Evolutionary conservation across 2,329 filamentous ascomycete genomes (phyloP).

Genomic region (Fusarium sacchari): DNA sequence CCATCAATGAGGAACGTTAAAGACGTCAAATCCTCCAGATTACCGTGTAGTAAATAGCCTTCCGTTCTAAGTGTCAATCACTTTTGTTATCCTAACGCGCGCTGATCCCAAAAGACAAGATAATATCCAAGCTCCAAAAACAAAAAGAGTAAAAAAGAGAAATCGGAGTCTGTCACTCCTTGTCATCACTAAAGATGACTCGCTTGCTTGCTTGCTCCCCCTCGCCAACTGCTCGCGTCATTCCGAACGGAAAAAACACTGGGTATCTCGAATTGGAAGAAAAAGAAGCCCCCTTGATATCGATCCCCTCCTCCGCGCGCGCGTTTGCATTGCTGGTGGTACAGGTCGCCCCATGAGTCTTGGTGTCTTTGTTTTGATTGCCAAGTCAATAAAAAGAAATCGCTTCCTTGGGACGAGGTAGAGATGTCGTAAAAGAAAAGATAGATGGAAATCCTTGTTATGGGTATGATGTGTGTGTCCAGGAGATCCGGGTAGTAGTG

Average conservation of each 20-base stretch:
- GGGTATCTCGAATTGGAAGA: constrained; percentile 53
- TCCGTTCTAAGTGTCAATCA: constrained; percentile 44
- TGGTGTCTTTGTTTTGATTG: constrained; percentile 39
- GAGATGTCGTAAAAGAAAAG: constrained; percentile 38
- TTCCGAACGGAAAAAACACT: constrained; percentile 44
- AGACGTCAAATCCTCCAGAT: constrained; percentile 39
- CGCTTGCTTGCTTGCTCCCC: constrained; percentile 26
- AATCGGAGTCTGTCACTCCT: constrained; percentile 28
- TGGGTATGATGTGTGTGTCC: constrained; percentile 21
- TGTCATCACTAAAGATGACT: constrained; percentile 14
- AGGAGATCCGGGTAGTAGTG: constrained; percentile 41
- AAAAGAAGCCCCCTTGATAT: constrained; percentile 44
- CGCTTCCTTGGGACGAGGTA: constrained; percentile 38
- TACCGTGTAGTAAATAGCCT: constrained; percentile 42
- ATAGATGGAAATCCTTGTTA: constrained; percentile 37
- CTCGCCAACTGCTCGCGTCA: constrained; percentile 44
- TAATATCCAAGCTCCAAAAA: constrained; percentile 32
- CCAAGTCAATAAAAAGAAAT: constrained; percentile 42
- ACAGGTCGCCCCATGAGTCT: constrained; percentile 47
- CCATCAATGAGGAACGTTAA: constrained; percentile 36
- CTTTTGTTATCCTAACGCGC: constrained; percentile 44
- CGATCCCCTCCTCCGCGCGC: constrained; percentile 43
- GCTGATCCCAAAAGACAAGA: constrained; percentile 23
- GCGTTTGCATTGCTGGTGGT: constrained; percentile 46
- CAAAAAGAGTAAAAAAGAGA: constrained; percentile 13